Evolutionary conservation across 257 asterid genomes (phyloP), one percentile per base, ranked within the genome.

Genomic region (Haberlea rhodopensis): DNA sequence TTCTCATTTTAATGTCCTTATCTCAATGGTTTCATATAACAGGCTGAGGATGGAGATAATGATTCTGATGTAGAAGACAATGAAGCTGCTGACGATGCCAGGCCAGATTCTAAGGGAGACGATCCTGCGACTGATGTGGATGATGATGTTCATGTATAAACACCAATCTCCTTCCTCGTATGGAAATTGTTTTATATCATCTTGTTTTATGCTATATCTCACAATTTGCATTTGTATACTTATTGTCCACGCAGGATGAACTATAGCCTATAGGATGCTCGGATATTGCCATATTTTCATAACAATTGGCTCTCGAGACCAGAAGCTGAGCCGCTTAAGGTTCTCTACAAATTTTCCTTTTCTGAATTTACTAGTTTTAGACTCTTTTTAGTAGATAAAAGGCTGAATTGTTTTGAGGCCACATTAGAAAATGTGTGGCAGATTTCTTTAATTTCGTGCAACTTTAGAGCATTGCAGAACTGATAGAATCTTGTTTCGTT

Each of bases 191-290:
- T 57, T 24, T 6, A 31, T 20, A 19, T 20, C 34, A 56, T 28
- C 46, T 15, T 21, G 40, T 27, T 22, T 28, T 37, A 16, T 7
- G 5, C 20, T 57, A 16, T 18, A 6, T 27, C 45, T 26, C 20
- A 18, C 19, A 22, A 27, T 43, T 43, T 43, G 20, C 6, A 16
- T 43, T 2, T 5, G 51, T 15, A 3, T 37, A 11, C 46, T 10
- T 6, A 2, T 56, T 57, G 34, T 26, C 16, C 5, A 5, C 6
- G 45, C 62, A 57, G 62, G 62, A 57, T 57, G 62, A 57, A 57
- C 62, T 57, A 16, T 57, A 57, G 45, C 27, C 62, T 57, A 16
- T 57, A 57, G 45, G 62, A 37, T 28, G 45, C 62, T 57, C 19
- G 20, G 34, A 37, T 27, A 57, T 9, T 27, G 18, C 16, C 48